Base-by-base conservation (phyloP, 768 basidiomycete genomes). In the Naganishia onofrii region DNA sequence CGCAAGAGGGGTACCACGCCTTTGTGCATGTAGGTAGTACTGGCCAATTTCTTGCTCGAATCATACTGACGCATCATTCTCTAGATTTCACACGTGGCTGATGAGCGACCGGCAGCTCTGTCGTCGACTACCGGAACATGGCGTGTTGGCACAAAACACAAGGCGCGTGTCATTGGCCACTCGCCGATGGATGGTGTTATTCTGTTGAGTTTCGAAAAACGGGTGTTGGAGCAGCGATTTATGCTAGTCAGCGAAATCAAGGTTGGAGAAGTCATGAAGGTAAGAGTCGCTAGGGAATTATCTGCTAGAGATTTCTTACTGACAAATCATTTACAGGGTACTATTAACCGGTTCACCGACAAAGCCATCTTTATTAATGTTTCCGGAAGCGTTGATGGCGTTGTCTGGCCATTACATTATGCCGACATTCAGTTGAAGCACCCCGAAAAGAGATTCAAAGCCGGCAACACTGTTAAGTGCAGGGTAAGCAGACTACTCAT, bases 381-480 rank as follows among this genome's bases (percentile, higher is more conserved):
- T 67, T 87, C 89, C 5, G 92, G 91, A 6, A 91, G 86, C 70
- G 88, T 97, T 36, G 92, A 96, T 76, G 96, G 91, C 32, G 89
- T 96, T 31, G 85, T 97, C 26, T 96, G 92, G 90, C 93, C 94
- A 0, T 86, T 88, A 71, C 96, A 98, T 78, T 96, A 91, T 78
- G 93, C 96, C 13, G 96, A 99, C 79, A 93, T 98, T 76, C 79
- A 83, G n/a, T 85, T 98, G 74, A 96, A 93, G 78, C 90, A 97
- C 78, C 95, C 95, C 12, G 88, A 92, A 52, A 91, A 88, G 82
- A 86, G 89, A 71, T 99, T 96, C 84, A 93, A 92, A 77, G 83
- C 85, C 26, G 94, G 93, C 29, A 84, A 85, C 3, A 86, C 78
- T 64, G 89, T 97, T 80, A 95, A 90, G 82, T 93, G 92, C 74